These are phyloP conservation scores for Penicillium arizonense DNA, from an alignment of 495 filamentous ascomycete species.

Conservation along the genomic window DNA sequence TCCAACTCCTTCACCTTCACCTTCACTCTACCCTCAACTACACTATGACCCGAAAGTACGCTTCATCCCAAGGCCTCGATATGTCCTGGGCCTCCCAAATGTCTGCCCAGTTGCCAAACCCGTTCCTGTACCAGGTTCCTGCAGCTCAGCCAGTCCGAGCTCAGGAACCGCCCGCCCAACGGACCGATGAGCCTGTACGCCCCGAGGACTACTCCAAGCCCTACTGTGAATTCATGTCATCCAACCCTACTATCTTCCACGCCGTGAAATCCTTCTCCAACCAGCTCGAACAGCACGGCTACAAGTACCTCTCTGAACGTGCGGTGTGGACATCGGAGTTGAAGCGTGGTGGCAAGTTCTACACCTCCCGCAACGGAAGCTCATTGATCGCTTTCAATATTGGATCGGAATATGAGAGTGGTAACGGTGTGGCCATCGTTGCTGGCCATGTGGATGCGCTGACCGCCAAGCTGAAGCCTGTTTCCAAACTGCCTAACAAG, in stretches of 20 bases:
- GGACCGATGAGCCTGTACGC: constrained; percentile 19
- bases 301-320: constrained; percentile 74
- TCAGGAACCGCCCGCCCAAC: constrained; percentile 8
- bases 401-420: constrained; percentile 76
- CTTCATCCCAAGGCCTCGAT: constrained; percentile 17
- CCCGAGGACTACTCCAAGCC: constrained; percentile 72
- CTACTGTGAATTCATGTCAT: constrained; percentile 83
- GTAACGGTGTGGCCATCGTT: constrained; percentile 77
- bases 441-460: constrained; percentile 93
- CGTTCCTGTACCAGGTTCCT: too few species aligned
- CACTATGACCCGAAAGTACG: constrained; percentile 28
- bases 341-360: constrained; percentile 83
- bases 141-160: constrained; percentile 9
- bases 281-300: constrained; percentile 69
- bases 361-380: constrained; percentile 79
- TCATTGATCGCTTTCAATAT: constrained; percentile 84
- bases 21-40: neutral
- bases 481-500: constrained; percentile 74
- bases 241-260: constrained; percentile 92
- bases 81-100: constrained; percentile 25
- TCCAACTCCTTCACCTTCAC: constrained; percentile 6
- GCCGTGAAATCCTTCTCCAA: constrained; percentile 72
- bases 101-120: constrained; percentile 17
- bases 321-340: constrained; percentile 76
- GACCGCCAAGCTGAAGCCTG: constrained; percentile 84